A percentile compares a stretch with the other conserved stretches of the same genome.
Conservation (phyloP, 23 red algal species). For the Gracilariopsis chorda region DNA sequence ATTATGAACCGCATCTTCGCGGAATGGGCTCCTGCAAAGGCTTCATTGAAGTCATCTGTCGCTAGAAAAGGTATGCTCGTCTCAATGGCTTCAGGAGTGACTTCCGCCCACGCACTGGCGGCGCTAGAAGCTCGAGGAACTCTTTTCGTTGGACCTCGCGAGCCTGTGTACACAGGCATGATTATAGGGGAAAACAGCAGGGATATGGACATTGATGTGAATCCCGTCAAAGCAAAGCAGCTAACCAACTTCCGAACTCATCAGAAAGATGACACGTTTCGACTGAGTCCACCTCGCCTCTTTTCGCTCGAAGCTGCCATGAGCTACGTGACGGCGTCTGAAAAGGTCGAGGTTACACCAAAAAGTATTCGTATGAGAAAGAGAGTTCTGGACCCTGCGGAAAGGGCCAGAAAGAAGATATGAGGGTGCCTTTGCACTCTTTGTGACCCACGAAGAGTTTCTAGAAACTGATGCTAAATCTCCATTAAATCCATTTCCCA, state of each 20-base stretch:
- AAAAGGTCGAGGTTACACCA: constrained; percentile 88
- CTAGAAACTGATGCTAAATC: background rate
- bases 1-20: constrained; percentile 85
- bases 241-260: constrained; percentile 88
- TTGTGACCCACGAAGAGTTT: too few species aligned
- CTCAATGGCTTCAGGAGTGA: constrained; percentile 68
- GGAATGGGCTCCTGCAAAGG: constrained; percentile 59
- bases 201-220: constrained; percentile 80
- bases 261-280: constrained; percentile 70
- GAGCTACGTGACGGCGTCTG: constrained; percentile 65
- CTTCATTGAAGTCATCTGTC: background rate
- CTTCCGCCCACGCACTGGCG: constrained; percentile 55
- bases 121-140: constrained; percentile 55
- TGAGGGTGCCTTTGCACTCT: too few species aligned
- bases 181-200: constrained; percentile 80
- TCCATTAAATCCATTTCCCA: constrained; percentile 38
- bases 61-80: constrained; percentile 53
- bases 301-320: constrained; percentile 76
- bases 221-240: constrained; percentile 76
- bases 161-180: constrained; percentile 79
- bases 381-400: constrained; percentile 46
- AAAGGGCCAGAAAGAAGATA: constrained; percentile 48
- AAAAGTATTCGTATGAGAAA: constrained; percentile 70
- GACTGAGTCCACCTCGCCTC: constrained; percentile 44
- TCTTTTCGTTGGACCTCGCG: constrained; percentile 59